phyloP scores from a whole-genome alignment of 2,329 filamentous ascomycete species.

The Lomentospora prolificans region DNA sequence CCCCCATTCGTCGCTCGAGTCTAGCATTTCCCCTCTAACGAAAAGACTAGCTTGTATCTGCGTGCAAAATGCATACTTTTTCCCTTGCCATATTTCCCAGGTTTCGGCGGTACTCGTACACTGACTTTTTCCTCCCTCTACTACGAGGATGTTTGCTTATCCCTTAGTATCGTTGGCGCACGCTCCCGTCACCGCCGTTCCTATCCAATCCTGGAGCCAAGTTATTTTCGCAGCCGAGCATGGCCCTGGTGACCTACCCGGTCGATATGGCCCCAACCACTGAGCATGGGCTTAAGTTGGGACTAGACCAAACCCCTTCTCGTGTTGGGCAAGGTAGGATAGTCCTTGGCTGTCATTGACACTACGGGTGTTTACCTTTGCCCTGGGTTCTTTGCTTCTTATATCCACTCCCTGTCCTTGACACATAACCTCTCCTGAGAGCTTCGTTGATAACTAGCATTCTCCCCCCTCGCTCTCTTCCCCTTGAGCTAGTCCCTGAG shows the following conservation, averaged over 20 bases:
- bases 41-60: background rate
- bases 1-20: background rate
- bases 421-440: background rate
- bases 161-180: background rate
- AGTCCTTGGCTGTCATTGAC: slow-evolving; percentile 2
- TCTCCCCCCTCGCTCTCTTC: background rate
- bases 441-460: slow-evolving; percentile 7
- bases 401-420: slow-evolving; percentile 7
- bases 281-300: slow-evolving; percentile 6
- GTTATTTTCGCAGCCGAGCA: slow-evolving; percentile 5
- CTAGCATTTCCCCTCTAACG: background rate
- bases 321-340: slow-evolving; percentile 8
- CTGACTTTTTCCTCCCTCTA: background rate
- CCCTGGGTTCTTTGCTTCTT: slow-evolving; percentile 3
- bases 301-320: slow-evolving; percentile 1
- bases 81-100: background rate
- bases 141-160: slow-evolving; percentile 4
- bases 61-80: background rate
- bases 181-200: slow-evolving; percentile 8
- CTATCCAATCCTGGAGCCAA: slow-evolving; percentile 7
- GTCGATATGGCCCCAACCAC: background rate
- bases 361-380: slow-evolving; percentile 6
- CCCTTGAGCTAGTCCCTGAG: background rate
- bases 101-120: background rate
- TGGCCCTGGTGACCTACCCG: slow-evolving; percentile 9